A percentile compares a stretch with the other conserved stretches of the same genome.
These are phyloP conservation scores for Penicillium aurantiogriseum DNA, from an alignment of 2,329 filamentous ascomycete genomes.

Conservation along the genomic window DNA sequence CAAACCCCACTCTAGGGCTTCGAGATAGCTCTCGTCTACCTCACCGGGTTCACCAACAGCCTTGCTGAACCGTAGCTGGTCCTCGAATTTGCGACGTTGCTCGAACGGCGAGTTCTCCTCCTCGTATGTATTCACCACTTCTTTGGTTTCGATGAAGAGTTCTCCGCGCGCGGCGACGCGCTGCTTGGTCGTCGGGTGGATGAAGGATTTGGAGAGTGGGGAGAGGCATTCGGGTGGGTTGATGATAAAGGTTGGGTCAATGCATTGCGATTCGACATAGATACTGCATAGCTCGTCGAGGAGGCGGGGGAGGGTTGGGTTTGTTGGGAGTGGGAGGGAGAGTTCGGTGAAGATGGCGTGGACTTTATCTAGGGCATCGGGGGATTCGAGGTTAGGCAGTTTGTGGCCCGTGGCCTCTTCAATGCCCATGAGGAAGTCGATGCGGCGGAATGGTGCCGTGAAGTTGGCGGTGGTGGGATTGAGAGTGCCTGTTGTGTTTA, in stretches of 20 bases:
- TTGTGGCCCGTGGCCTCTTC: slow-evolving; percentile 64
- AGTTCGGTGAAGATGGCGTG: slow-evolving; percentile 54
- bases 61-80: slow-evolving; percentile 51
- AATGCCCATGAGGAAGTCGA: slow-evolving; percentile 81
- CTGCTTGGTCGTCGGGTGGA: slow-evolving; percentile 66
- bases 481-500: slow-evolving; percentile 45
- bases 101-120: slow-evolving; percentile 92
- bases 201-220: slow-evolving; percentile 83
- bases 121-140: slow-evolving; percentile 96
- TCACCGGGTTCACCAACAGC: slow-evolving; percentile 51
- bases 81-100: slow-evolving; percentile 78
- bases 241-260: slow-evolving; percentile 76
- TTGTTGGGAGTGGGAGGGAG: slow-evolving; percentile 50
- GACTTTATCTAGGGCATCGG: slow-evolving; percentile 60
- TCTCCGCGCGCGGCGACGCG: slow-evolving; percentile 78
- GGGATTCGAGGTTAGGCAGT: slow-evolving; percentile 61
- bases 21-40: slow-evolving; percentile 77
- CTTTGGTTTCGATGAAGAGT: slow-evolving; percentile 74
- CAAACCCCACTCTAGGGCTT: slow-evolving; percentile 80
- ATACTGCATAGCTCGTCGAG: slow-evolving; percentile 75
- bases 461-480: slow-evolving; percentile 57
- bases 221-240: slow-evolving; percentile 89
- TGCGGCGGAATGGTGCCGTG: slow-evolving; percentile 56
- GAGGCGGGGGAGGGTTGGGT: slow-evolving; percentile 63
- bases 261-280: slow-evolving; percentile 76